phyloP scores from a whole-genome alignment of 352 stramenopile species.

The Phytophthora nicotianae region DNA sequence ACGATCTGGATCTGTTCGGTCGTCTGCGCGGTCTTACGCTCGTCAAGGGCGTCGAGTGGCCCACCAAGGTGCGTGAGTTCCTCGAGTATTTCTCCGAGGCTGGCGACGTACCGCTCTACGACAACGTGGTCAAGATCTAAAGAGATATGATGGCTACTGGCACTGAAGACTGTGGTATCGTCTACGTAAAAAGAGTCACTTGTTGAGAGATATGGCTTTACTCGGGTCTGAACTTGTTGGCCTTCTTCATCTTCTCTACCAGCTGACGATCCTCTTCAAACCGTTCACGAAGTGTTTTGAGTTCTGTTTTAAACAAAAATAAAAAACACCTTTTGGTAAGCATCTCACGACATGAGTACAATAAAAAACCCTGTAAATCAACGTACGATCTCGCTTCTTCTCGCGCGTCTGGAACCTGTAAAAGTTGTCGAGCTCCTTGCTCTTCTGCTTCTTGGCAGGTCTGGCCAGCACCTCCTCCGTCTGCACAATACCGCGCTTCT shows the following conservation, averaged over 20 bases:
- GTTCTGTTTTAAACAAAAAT: slow-evolving; percentile 44
- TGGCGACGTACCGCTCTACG: slow-evolving; percentile 51
- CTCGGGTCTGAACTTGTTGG: slow-evolving; percentile 84
- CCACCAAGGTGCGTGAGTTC: slow-evolving; percentile 52
- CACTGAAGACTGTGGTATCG: background rate
- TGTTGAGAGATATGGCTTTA: slow-evolving; percentile 32
- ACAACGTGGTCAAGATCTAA: slow-evolving; percentile 58
- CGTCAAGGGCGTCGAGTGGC: slow-evolving; percentile 58
- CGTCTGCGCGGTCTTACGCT: slow-evolving; percentile 56
- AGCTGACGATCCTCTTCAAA: slow-evolving; percentile 84
- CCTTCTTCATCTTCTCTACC: slow-evolving; percentile 85
- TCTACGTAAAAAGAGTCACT: slow-evolving; percentile 2
- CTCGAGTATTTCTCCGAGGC: slow-evolving; percentile 49
- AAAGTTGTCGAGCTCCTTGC: slow-evolving; percentile 82
- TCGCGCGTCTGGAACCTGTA: slow-evolving; percentile 89
- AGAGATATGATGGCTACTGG: background rate
- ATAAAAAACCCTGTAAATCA: background rate
- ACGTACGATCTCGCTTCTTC: slow-evolving; percentile 86
- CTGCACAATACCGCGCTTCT: slow-evolving; percentile 64
- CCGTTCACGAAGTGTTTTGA: slow-evolving; percentile 81
- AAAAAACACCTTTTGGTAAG: slow-evolving; percentile 10
- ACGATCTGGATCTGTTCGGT: slow-evolving; percentile 62
- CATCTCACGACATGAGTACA: background rate
- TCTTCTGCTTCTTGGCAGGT: slow-evolving; percentile 84
- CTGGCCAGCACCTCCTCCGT: slow-evolving; percentile 55